A percentile compares a stretch with the other conserved stretches of the same genome.
Conservation (phyloP, 208 protist genomes). For the Trypanosoma avium region DNA sequence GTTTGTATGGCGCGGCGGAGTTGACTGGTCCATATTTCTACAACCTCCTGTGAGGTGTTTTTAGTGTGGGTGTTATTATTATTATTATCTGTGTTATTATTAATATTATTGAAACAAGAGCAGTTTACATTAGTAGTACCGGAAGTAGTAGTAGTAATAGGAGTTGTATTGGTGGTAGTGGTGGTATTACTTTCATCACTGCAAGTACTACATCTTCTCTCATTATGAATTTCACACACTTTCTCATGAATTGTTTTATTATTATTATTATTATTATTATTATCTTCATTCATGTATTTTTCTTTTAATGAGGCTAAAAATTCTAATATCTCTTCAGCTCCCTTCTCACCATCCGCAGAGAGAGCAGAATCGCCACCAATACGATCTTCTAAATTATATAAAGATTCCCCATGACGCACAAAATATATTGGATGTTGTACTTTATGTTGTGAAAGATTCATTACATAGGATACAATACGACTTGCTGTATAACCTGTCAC, state of each 20-base stretch:
- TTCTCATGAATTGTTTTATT: conserved; percentile 8
- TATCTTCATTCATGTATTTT: no score
- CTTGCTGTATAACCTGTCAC: conserved; percentile 71
- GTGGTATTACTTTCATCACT: no score
- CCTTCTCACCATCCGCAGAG: conserved; percentile 71
- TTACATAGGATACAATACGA: conserved; percentile 82
- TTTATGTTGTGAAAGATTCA: conserved; percentile 84
- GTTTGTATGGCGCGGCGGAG: conserved; percentile 86
- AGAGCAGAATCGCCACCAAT: conserved; percentile 84
- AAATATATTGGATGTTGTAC: conserved; percentile 91
- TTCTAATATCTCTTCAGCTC: conserved; percentile 60
- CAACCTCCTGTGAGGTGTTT: neutral
- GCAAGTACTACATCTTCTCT: no score
- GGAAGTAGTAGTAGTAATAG: no score
- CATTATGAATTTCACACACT: no score
- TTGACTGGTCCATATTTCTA: conserved; percentile 89
- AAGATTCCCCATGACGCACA: conserved; percentile 82
- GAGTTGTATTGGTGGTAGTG: no score
- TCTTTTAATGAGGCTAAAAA: conserved; percentile 77
- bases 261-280: no score
- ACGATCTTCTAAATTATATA: conserved; percentile 84
- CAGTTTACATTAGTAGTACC: no score
- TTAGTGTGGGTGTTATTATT: no score
- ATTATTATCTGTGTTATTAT: no score
- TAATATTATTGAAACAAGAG: no score